Evolutionary conservation across 352 stramenopile species (phyloP), one percentile per base, ranked within the genome.

Genomic region (Blastocystis sp.): DNA sequence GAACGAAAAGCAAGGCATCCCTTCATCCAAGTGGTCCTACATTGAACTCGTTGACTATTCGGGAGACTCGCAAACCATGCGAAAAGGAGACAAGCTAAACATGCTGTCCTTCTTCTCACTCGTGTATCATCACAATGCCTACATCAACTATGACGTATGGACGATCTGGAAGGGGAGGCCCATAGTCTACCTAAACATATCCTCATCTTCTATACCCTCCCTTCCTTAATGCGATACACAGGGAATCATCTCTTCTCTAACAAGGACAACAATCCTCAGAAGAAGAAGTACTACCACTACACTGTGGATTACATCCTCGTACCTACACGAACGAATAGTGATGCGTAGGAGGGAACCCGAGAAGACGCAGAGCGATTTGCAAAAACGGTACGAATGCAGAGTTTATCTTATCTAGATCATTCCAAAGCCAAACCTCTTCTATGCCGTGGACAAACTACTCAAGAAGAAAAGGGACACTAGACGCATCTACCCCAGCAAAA

Each of bases 91-190:
- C 71, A 81, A 81, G 52, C 38, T 81, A 7, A 81, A 81, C 41
- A 52, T 64, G 41, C 62, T 81, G 23, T 14, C 65, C 11, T 34
- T 81, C n/a, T 81, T 81, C 38, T 64, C 41, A n/a, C 52, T 81
- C 21, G 71, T 81, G n/a, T 81, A 81, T 43, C 71, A 81, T 65
- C 71, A 81, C 71, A 81, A 81, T 52, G 71, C 71, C n/a, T 81
- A 81, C n/a, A 81, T 81, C 23, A 81, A 81, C 52, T 81, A 81
- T 34, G 52, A 81, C 21, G 71, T 81, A 11, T 81, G 71, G 71
- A 53, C 62, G 41, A 64, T 64, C 14, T 53, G 62, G n/a, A 48
- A 61, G 38, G 28, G 21, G 21, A 59, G 71, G 34, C 71, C 71
- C n/a, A 10, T 81, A 11, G 52, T 81, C 4, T 81, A 81, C 66